Conservation (phyloP, 768 basidiomycete genomes). For the Trametes villosa region DNA sequence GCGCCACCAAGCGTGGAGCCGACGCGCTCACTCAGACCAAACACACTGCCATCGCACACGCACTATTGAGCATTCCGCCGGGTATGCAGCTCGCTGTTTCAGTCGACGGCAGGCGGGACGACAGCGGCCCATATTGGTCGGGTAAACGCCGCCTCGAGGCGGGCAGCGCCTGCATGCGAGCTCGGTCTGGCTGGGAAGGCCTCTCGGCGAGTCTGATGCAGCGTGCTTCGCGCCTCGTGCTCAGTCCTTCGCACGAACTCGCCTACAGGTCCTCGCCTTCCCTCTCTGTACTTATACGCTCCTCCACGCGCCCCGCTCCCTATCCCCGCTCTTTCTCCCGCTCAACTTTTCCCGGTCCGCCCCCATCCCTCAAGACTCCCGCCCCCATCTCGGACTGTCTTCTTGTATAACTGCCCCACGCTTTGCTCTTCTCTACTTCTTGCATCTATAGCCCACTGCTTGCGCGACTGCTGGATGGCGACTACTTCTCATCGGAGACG, state of each 20-base stretch:
- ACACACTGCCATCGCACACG: background rate
- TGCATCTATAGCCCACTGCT: background rate
- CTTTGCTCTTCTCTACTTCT: conserved; percentile 8
- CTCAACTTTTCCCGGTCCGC: conserved; percentile 1
- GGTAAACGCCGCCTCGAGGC: conserved; percentile 19
- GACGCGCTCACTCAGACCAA: background rate
- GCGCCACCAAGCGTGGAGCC: conserved; percentile 14
- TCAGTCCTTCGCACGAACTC: conserved; percentile 12
- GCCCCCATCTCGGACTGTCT: conserved; percentile 4
- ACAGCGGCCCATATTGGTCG: too few species aligned
- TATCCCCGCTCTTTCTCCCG: conserved; percentile 23
- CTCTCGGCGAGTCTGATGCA: conserved; percentile 20
- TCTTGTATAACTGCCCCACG: background rate
- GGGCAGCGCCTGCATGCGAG: too few species aligned
- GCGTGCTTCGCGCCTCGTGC: conserved; percentile 25
- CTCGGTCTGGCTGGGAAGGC: conserved; percentile 6
- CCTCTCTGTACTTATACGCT: conserved; percentile 17
- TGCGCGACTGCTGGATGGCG: conserved; percentile 2
- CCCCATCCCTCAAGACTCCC: conserved; percentile 1
- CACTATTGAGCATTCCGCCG: background rate
- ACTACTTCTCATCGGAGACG: conserved; percentile 3
- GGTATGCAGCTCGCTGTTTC: too few species aligned
- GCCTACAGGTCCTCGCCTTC: background rate
- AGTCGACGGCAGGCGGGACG: too few species aligned
- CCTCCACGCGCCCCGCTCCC: background rate